A percentile compares a stretch with the other conserved stretches of the same genome.
Conservation (phyloP, 2,329 filamentous ascomycete genomes). For the Clarireedia hainanense region DNA sequence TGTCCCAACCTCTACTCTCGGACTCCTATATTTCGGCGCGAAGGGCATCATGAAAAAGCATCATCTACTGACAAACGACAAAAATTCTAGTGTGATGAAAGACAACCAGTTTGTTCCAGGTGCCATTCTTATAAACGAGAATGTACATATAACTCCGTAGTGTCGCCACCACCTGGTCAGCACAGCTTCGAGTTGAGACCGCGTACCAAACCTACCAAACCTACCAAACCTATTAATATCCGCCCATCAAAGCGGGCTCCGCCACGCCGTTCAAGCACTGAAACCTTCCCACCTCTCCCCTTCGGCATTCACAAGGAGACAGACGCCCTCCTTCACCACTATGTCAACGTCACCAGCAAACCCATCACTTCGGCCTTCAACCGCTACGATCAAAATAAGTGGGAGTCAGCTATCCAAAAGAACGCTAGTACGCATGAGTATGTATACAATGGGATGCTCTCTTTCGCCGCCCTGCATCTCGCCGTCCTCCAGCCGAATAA, state of each 20-base stretch:
- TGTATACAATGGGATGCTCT: slow-evolving; percentile 7
- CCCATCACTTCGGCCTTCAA: slow-evolving; percentile 4
- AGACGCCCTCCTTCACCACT: slow-evolving; percentile 4
- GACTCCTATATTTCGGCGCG: not conserved
- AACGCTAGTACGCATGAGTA: not conserved
- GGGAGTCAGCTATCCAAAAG: not conserved
- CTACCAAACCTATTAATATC: not conserved
- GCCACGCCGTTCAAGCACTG: not conserved
- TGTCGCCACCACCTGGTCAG: slow-evolving; percentile 2
- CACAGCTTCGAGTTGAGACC: slow-evolving; percentile 1
- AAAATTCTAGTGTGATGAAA: slow-evolving; percentile 5
- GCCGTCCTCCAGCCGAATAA: not conserved
- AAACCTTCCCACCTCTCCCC: not conserved
- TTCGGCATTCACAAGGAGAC: not conserved
- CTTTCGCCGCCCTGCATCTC: slow-evolving; percentile 1
- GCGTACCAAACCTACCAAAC: not conserved
- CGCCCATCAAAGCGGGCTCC: not conserved
- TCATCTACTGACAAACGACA: not conserved
- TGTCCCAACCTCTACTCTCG: not conserved
- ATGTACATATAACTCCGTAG: slow-evolving; percentile 1
- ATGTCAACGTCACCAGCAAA: not conserved
- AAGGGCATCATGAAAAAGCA: not conserved
- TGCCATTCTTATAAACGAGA: slow-evolving; percentile 5
- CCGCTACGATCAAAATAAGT: not conserved
- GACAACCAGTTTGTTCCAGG: slow-evolving; percentile 3